These are phyloP conservation scores for Fusarium globosum DNA, from an alignment of 2,329 filamentous ascomycete genomes.

Conservation along the genomic window DNA sequence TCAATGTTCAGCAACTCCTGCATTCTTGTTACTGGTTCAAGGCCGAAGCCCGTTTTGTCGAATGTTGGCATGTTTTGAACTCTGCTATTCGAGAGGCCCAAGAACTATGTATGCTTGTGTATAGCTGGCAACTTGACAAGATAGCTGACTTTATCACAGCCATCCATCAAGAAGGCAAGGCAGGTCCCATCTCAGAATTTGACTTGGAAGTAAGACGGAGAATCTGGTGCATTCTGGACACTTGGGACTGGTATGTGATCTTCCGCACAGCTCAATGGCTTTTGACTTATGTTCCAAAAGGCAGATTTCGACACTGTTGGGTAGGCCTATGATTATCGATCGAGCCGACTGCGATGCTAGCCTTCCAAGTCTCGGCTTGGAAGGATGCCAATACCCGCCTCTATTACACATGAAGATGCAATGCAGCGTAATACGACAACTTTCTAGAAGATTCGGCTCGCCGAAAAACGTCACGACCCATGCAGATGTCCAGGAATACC, in stretches of 20 bases:
- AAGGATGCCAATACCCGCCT: slow-evolving; percentile 48
- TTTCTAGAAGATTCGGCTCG: slow-evolving; percentile 48
- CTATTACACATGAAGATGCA: slow-evolving; percentile 53
- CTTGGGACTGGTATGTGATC: slow-evolving; percentile 52
- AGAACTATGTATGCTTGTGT: slow-evolving; percentile 45
- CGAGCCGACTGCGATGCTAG: slow-evolving; percentile 48
- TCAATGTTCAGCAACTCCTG: slow-evolving; percentile 51
- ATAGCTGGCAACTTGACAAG: too few species aligned
- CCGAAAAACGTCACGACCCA: slow-evolving; percentile 45
- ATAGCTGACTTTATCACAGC: slow-evolving; percentile 35
- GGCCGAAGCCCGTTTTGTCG: slow-evolving; percentile 51
- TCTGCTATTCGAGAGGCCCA: slow-evolving; percentile 52
- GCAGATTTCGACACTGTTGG: slow-evolving; percentile 51
- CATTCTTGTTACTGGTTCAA: slow-evolving; percentile 55
- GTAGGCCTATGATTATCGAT: slow-evolving; percentile 51
- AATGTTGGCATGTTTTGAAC: slow-evolving; percentile 53
- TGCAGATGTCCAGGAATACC: slow-evolving; percentile 49
- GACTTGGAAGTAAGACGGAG: slow-evolving; percentile 52
- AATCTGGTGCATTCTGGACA: slow-evolving; percentile 52
- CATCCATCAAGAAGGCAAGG: slow-evolving; percentile 48
- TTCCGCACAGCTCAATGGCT: neutral
- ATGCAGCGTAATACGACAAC: slow-evolving; percentile 46
- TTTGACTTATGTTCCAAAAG: slow-evolving; percentile 34
- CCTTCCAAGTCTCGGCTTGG: slow-evolving; percentile 49
- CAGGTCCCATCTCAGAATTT: slow-evolving; percentile 46